Percentiles rank a stretch among this genome's conserved stretches.
Conservation (phyloP, 352 stramenopile species). For the Aphanomyces invadans region DNA sequence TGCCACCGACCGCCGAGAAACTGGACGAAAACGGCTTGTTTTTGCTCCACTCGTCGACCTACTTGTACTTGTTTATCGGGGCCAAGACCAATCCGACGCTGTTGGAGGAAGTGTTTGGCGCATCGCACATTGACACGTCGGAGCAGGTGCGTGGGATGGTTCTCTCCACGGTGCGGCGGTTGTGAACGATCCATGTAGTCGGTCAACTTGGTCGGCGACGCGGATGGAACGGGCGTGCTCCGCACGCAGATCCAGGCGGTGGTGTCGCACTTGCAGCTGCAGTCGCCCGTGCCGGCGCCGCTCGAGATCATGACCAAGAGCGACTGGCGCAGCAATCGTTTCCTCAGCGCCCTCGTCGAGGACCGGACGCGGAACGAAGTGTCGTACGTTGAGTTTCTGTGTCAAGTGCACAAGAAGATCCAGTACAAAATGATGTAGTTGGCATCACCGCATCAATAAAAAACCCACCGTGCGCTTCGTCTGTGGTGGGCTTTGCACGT, state of each 20-base stretch:
- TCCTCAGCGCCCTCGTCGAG: slow-evolving; percentile 82
- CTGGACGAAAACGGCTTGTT: slow-evolving; percentile 81
- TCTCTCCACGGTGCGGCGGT: too few relatives aligned
- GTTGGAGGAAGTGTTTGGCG: slow-evolving; percentile 74
- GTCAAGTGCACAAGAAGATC: slow-evolving; percentile 88
- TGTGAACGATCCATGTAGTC: slow-evolving; percentile 28
- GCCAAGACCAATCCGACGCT: slow-evolving; percentile 56
- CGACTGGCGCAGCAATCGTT: slow-evolving; percentile 72
- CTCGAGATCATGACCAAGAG: slow-evolving; percentile 81
- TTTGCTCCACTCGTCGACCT: slow-evolving; percentile 79
- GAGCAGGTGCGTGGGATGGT: slow-evolving; percentile 26
- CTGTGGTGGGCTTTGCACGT: too few relatives aligned
- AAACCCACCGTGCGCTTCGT: too few relatives aligned
- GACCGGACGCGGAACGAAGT: slow-evolving; percentile 79
- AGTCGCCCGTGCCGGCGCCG: slow-evolving; percentile 72
- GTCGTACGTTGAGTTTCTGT: slow-evolving; percentile 86
- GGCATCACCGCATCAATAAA: too few relatives aligned
- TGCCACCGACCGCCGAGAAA: slow-evolving; percentile 79
- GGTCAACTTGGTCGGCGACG: slow-evolving; percentile 55
- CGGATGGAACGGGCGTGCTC: slow-evolving; percentile 38
- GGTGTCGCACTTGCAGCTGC: slow-evolving; percentile 73
- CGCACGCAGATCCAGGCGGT: slow-evolving; percentile 59
- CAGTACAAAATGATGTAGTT: slow-evolving; percentile 87
- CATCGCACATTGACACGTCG: slow-evolving; percentile 68
- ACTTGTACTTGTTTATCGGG: slow-evolving; percentile 84